These are phyloP conservation scores for Fraxinus latifolia DNA, from an alignment of 305 asterid genomes.

Conservation along the genomic window DNA sequence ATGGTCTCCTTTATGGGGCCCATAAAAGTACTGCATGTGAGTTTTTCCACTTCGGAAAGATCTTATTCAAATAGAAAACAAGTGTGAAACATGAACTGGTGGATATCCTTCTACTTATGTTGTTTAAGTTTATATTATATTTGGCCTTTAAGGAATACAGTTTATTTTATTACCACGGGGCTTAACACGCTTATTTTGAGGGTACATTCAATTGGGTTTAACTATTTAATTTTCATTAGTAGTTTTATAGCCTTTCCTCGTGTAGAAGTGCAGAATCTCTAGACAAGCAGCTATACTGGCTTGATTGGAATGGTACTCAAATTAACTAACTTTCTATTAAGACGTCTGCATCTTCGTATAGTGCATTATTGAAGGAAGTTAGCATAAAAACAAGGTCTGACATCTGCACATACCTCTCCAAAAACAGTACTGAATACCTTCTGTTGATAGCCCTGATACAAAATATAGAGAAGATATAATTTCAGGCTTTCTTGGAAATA, in stretches of 20 bases:
- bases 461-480: conserved; percentile 23
- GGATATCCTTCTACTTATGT: not conserved
- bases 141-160: not conserved
- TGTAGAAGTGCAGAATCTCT: not conserved
- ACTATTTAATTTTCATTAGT: not conserved
- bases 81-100: not conserved
- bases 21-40: not conserved
- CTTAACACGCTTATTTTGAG: not conserved
- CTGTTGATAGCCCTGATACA: conserved; percentile 63
- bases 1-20: not conserved
- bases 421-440: conserved; percentile 82
- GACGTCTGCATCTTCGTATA: conserved; percentile 10
- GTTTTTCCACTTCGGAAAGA: not conserved
- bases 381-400: conserved; percentile 8
- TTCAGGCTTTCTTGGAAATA: conserved; percentile 18
- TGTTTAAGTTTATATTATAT: not conserved
- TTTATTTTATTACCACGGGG: not conserved
- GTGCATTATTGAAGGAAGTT: conserved; percentile 24
- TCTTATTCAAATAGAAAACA: not conserved
- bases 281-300: not conserved
- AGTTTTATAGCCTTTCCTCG: not conserved
- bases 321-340: not conserved
- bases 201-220: not conserved
- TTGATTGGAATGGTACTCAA: not conserved
- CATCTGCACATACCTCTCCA: conserved; percentile 74